Evolutionary conservation across 495 filamentous ascomycete species (phyloP).

Genomic region (Rhypophila decipiens): DNA sequence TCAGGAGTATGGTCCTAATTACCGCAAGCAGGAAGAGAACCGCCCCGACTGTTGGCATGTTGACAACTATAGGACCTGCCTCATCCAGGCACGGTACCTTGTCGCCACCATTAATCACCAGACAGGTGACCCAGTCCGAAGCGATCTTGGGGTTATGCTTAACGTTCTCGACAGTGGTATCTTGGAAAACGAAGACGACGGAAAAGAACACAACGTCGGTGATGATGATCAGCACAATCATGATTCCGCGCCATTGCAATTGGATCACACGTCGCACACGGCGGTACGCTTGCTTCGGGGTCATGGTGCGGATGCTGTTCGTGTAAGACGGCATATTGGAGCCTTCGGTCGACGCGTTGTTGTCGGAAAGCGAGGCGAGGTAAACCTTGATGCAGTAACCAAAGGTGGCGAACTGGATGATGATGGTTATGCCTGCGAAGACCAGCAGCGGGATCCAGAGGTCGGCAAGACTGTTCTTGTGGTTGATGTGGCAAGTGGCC

Average conservation of each 20-base stretch:
- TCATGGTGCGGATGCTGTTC: slow-evolving; percentile 72
- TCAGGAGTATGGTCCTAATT: slow-evolving; percentile 24
- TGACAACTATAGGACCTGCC: slow-evolving; percentile 55
- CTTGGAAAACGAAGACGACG: slow-evolving; percentile 79
- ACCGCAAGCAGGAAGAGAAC: slow-evolving; percentile 76
- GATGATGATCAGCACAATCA: slow-evolving; percentile 79
- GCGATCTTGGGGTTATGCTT: slow-evolving; percentile 47
- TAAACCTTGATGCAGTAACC: slow-evolving; percentile 94
- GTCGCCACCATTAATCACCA: slow-evolving; percentile 51
- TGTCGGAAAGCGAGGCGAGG: slow-evolving; percentile 72
- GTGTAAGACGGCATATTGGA: slow-evolving; percentile 73
- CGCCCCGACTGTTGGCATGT: slow-evolving; percentile 70
- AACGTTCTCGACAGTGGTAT: slow-evolving; percentile 57
- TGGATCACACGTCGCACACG: slow-evolving; percentile 80
- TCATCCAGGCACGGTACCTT: slow-evolving; percentile 57
- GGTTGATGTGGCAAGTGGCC: slow-evolving; percentile 86
- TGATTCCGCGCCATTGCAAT: slow-evolving; percentile 89
- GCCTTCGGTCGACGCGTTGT: slow-evolving; percentile 58
- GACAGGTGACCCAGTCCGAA: slow-evolving; percentile 61
- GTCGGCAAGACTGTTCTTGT: slow-evolving; percentile 66
- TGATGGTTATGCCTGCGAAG: slow-evolving; percentile 67
- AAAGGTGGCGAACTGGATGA: slow-evolving; percentile 81
- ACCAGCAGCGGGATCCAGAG: slow-evolving; percentile 89
- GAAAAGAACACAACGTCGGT: slow-evolving; percentile 88
- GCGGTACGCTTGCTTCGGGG: slow-evolving; percentile 80